phyloP scores from a whole-genome alignment of 306 rosid genomes.

The Prunus mira region DNA sequence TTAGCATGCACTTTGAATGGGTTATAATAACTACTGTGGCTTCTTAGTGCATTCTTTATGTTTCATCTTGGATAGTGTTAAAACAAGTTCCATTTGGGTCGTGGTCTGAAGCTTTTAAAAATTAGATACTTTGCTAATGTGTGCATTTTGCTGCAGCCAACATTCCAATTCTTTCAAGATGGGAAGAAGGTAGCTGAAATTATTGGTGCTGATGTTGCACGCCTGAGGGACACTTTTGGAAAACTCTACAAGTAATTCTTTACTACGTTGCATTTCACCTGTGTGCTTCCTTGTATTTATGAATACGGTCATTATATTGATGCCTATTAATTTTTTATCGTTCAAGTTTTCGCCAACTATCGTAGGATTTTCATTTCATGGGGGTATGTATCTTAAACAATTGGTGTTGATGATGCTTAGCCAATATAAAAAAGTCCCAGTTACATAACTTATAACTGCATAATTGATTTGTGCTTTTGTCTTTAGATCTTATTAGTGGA shows the following conservation, averaged over 20 bases:
- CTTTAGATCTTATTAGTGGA: background rate
- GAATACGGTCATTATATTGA: background rate
- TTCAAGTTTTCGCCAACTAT: background rate
- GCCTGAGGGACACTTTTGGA: conserved; percentile 47
- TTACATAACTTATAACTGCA: background rate
- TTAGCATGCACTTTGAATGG: background rate
- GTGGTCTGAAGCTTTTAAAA: background rate
- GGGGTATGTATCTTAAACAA: background rate
- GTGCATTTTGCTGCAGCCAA: conserved; percentile 60
- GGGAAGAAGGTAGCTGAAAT: conserved; percentile 72
- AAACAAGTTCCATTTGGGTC: background rate
- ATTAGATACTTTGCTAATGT: background rate
- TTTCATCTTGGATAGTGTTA: background rate
- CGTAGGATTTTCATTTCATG: background rate
- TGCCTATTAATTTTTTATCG: background rate
- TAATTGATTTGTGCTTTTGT: background rate
- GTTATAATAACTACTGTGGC: background rate
- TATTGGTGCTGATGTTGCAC: conserved; percentile 59
- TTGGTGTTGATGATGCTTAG: background rate
- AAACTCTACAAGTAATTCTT: conserved; percentile 67
- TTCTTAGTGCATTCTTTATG: background rate
- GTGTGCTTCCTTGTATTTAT: background rate
- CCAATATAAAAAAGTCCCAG: background rate
- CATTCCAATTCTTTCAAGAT: conserved; percentile 67
- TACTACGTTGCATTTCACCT: background rate